phyloP scores from a whole-genome alignment of 2,329 filamentous ascomycete species.

The Penicillium sclerotiorum region DNA sequence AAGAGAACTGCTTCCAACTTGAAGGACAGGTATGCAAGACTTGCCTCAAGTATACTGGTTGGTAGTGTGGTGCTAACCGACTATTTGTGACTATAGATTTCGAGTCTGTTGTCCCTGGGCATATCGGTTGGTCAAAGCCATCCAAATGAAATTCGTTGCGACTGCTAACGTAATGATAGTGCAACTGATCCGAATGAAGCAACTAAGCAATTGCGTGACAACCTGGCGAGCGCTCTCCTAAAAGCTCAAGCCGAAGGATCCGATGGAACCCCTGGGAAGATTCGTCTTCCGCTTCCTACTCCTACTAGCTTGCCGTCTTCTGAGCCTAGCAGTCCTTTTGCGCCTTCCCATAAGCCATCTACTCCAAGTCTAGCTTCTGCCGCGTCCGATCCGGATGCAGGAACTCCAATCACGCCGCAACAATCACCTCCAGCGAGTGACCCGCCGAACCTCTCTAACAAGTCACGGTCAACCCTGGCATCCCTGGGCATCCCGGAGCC shows the following conservation, averaged over 20 bases:
- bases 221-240: conserved; percentile 36
- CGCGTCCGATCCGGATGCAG: conserved; percentile 15
- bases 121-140: conserved; percentile 35
- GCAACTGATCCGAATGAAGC: conserved; percentile 41
- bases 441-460: conserved; percentile 33
- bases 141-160: background rate
- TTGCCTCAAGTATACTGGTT: too few species aligned
- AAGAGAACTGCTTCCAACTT: conserved; percentile 63
- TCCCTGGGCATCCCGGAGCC: conserved; percentile 54
- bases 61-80: conserved; percentile 19
- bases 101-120: conserved; percentile 58
- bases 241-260: conserved; percentile 33
- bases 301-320: conserved; percentile 17
- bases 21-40: conserved; percentile 59
- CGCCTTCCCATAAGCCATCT: conserved; percentile 19
- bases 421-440: conserved; percentile 25
- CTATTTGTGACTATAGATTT: conserved; percentile 40
- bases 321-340: conserved; percentile 13
- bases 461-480: conserved; percentile 35
- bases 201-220: conserved; percentile 39
- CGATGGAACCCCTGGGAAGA: conserved; percentile 25
- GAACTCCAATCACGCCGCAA: conserved; percentile 15
- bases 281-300: conserved; percentile 29
- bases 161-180: conserved; percentile 14
- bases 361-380: conserved; percentile 22